Percentiles rank a stretch among this genome's conserved stretches.
Conservation (phyloP, 1,284 basidiomycete genomes). For the Ustilago cynodontis region DNA sequence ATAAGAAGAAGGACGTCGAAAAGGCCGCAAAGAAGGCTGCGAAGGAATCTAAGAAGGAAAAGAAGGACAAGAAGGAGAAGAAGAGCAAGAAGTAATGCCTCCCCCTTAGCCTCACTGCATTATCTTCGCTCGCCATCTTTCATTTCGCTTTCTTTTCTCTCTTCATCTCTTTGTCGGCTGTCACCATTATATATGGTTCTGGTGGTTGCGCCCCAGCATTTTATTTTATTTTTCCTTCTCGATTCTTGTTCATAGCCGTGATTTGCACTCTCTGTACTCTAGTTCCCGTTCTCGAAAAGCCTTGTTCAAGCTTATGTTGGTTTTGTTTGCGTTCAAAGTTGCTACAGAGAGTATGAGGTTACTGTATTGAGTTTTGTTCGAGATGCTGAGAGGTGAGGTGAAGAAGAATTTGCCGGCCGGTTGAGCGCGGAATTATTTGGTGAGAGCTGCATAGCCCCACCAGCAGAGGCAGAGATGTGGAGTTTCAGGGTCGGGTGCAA, state of each 20-base stretch:
- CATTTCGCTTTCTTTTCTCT: background rate
- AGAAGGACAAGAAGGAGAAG: conserved; percentile 48
- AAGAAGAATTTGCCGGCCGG: conserved; percentile 13
- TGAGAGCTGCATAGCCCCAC: conserved; percentile 21
- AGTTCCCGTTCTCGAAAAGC: conserved; percentile 11
- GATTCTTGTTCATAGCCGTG: conserved; percentile 23
- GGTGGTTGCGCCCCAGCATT: too few species aligned
- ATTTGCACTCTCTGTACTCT: conserved; percentile 36
- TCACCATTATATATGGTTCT: background rate
- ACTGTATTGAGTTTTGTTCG: too few species aligned
- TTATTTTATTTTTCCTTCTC: background rate
- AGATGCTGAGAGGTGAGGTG: background rate
- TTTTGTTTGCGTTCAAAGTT: too few species aligned
- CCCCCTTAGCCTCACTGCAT: background rate
- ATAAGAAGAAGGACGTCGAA: conserved; percentile 54
- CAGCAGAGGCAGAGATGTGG: conserved; percentile 11
- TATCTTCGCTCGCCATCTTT: too few species aligned
- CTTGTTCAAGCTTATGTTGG: background rate
- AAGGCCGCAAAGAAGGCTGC: conserved; percentile 66
- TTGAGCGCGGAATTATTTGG: conserved; percentile 2
- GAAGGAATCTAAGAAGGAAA: conserved; percentile 57
- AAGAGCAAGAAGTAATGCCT: conserved; percentile 26
- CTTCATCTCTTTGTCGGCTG: background rate
- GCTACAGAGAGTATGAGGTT: too few species aligned
- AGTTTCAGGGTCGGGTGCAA: conserved; percentile 14